Evolutionary conservation across 2,329 filamentous ascomycete species (phyloP), one percentile per base, ranked within the genome.

Genomic region (Emmonsiellopsis sp.): DNA sequence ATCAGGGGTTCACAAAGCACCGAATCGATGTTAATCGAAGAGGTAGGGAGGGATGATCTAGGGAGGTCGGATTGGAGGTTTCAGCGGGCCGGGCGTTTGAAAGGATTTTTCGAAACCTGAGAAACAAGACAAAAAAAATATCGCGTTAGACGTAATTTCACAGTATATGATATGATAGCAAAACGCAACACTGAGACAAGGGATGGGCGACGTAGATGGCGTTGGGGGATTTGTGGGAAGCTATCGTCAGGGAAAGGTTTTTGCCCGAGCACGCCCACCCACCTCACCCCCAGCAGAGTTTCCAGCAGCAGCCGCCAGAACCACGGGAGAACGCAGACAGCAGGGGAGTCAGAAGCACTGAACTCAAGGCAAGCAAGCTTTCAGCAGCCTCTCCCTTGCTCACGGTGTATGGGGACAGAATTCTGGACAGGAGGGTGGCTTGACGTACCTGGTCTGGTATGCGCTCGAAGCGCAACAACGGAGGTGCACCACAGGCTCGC

Each of bases 1-100:
- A 74, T 74, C 42, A 56, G 52, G 37, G 55, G 51, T 36, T 53
- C 14, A n/a, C 40, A 13, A 49, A 13, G 21, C 36, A 33, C 33
- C 36, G 27, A 42, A 45, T 53, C 42, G 46, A 53, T 51, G 43
- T 53, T 31, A 33, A 21, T 44, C 8, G 14, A 34, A 55, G 27
- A 32, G 17, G 37, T 13, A 53, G 44, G 49, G 51, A 49, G 31
- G 10, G 42, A 33, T 4, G 36, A 32, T 17, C 21, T 21, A 44
- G n/a, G 7, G 42, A 46, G 10, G 49, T 44, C 33, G 49, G 42
- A 45, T 46, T 52, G 49, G 40, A 13, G 49, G 14, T 44, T 39
- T 52, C 40, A 39, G 32, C n/a, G 21, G 17, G 31, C 45, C 32
- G 10, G 27, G 37, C 5, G 44, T 14, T 33, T 13, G 45, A 6